Evolutionary conservation across 208 protist species (phyloP).

Genomic region (Leptomonas seymouri): DNA sequence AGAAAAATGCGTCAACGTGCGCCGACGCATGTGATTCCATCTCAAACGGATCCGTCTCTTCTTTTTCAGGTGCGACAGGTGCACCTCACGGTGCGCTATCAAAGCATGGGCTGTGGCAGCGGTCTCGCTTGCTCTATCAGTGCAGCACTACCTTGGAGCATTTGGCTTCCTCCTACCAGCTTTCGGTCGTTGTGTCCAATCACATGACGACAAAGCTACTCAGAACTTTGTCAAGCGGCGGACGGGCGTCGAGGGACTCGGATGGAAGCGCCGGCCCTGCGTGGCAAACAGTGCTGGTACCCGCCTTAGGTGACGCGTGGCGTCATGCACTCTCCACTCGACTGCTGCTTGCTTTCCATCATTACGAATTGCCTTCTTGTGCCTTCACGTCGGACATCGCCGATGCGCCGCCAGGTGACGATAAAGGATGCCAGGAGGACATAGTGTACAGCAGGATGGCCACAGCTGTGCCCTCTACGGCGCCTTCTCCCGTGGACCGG

Average conservation of each 20-base stretch:
- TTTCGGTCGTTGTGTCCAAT: conserved; percentile 86
- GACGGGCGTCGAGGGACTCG: not conserved
- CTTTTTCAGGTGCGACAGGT: not conserved
- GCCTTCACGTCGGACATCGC: not conserved
- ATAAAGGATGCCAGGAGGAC: conserved; percentile 32
- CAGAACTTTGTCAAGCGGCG: not conserved
- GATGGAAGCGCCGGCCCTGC: not conserved
- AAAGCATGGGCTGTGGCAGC: conserved; percentile 37
- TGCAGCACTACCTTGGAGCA: conserved; percentile 59
- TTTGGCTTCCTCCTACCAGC: conserved; percentile 36
- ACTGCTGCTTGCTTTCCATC: conserved; percentile 70
- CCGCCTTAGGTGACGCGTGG: conserved; percentile 81
- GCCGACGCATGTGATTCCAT: not conserved
- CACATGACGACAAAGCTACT: conserved; percentile 75
- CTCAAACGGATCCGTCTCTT: not conserved
- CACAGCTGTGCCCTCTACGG: not conserved
- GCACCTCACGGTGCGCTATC: not conserved
- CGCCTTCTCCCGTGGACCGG: not conserved
- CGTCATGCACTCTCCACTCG: conserved; percentile 51
- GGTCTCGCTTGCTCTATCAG: conserved; percentile 60
- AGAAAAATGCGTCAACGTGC: not conserved
- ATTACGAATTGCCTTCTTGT: conserved; percentile 37
- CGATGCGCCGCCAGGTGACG: not conserved
- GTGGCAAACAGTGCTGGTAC: conserved; percentile 41
- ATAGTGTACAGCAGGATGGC: conserved; percentile 11